phyloP scores from a whole-genome alignment of 345 rosid genomes.

The Aquilaria malaccensis region DNA sequence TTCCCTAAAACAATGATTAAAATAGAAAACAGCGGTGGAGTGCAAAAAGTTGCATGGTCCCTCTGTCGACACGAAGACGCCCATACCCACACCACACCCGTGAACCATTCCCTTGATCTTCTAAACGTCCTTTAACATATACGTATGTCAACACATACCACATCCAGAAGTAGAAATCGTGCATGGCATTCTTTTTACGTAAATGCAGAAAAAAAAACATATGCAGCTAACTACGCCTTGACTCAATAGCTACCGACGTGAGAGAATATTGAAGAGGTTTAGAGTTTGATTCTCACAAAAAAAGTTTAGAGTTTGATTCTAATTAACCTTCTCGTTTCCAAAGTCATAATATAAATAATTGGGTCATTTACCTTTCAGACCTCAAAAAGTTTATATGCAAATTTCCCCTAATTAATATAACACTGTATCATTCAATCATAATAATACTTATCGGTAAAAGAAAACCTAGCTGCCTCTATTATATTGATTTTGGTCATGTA shows the following conservation, averaged over 20 bases:
- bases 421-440: too few relatives aligned
- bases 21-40: not conserved
- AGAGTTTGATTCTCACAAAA: too few relatives aligned
- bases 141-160: not conserved
- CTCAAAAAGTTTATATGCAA: too few relatives aligned
- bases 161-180: not conserved
- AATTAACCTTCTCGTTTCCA: too few relatives aligned
- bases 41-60: not conserved
- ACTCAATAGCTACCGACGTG: not conserved
- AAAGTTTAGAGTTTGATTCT: too few relatives aligned
- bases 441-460: too few relatives aligned
- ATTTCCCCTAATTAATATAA: too few relatives aligned
- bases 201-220: not conserved
- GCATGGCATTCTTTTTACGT: not conserved
- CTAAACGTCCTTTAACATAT: not conserved
- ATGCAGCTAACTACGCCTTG: not conserved
- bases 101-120: not conserved
- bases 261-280: not conserved
- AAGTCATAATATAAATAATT: too few relatives aligned
- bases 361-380: too few relatives aligned
- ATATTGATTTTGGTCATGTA: too few relatives aligned
- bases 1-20: not conserved
- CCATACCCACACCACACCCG: conserved; percentile 1
- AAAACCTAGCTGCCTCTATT: too few relatives aligned
- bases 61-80: not conserved